Evolutionary conservation across 2,329 filamentous ascomycete genomes (phyloP), one percentile per base, ranked within the genome.

Genomic region (Ceratocystis eucalypticola): DNA sequence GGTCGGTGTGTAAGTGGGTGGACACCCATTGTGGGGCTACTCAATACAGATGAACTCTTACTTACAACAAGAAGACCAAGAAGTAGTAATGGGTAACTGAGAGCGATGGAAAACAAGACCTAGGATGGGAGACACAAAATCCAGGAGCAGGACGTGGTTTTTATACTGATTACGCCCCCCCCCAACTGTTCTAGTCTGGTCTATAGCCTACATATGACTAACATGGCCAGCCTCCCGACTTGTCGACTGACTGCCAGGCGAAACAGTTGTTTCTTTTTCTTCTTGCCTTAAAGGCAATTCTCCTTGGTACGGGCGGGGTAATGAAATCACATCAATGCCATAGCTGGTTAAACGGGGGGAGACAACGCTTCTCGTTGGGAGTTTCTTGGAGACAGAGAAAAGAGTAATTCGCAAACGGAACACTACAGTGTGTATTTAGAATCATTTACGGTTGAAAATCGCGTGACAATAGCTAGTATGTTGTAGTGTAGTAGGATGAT

Each of bases 401-500:
- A 8, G 30, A 46, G 22, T 6, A 53, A 53, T 28, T 59, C 37
- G 46, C 25, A 50, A 53, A 37, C 41, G 64, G 37, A 48, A 61
- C 25, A 59, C 30, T 30, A 59, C 55, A 37, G 55, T 59, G 55
- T 37, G 55, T 10, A 37, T 33, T 30, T 33, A 6, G 17, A 5
- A 25, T 28, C 20, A 37, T 15, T 2, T 37, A 59, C 55, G 55
- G 55, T n/a, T 10, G 6, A 7, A 59, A 59, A 59, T 59, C 55
- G 55, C 55, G 55, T 59, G 55, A 59, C 17, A 59, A 30, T 30
- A 30, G 3, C 25, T 25, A 37, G 28, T 17, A 41, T 6, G 15
- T 37, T 59, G 55, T 59, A 59, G 15, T 59, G 55, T 20, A 15
- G 55, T 37, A 59, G 55, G 28, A 59, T 59, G 28, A 59, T 37